Evolutionary conservation across 2,329 filamentous ascomycete species (phyloP), one percentile per base, ranked within the genome.

Genomic region (Penicillium brevicompactum): DNA sequence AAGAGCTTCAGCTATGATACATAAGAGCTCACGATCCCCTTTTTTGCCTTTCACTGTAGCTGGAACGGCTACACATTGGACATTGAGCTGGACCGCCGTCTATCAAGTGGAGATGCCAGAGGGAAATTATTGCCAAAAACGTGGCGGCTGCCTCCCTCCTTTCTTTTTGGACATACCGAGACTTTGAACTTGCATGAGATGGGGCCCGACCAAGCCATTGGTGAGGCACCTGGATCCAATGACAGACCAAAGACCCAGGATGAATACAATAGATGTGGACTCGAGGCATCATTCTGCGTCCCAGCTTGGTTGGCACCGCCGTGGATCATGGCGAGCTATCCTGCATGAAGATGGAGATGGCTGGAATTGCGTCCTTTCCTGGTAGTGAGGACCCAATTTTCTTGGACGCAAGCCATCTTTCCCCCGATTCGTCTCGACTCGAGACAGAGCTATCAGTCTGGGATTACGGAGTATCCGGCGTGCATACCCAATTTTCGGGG

Each of bases 321-420:
- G 60, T 63, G 60, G 60, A 61, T 50, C 27, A 47, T 16, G 16
- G 13, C 31, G 16, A 57, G 32, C 2, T 38, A 31, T 55, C 18
- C 41, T 59, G 56, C 56, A 61, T 31, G 41, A 40, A 30, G 38
- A 56, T 54, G 58, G 46, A 24, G 27, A 46, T 52, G 16, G 44
- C 16, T 40, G 41, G 30, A 18, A 37, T 14, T 40, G 43, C 56
- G 49, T 52, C 48, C 58, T 59, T 54, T 22, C n/a, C 38, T 31
- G 38, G 42, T 48, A 53, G 40, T 41, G 50, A 51, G 24, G 50
- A 37, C 42, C 45, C 50, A 54, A 48, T 18, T 49, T 43, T 32
- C 8, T 46, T 21, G 38, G 6, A 18, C 18, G 38, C 38, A 13
- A 49, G 37, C 34, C 34, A 37, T 37, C 14, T 37, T 37, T n/a